Evolutionary conservation across 2,329 filamentous ascomycete genomes (phyloP), one percentile per base, ranked within the genome.

Genomic region (Phaeoacremonium minimum): DNA sequence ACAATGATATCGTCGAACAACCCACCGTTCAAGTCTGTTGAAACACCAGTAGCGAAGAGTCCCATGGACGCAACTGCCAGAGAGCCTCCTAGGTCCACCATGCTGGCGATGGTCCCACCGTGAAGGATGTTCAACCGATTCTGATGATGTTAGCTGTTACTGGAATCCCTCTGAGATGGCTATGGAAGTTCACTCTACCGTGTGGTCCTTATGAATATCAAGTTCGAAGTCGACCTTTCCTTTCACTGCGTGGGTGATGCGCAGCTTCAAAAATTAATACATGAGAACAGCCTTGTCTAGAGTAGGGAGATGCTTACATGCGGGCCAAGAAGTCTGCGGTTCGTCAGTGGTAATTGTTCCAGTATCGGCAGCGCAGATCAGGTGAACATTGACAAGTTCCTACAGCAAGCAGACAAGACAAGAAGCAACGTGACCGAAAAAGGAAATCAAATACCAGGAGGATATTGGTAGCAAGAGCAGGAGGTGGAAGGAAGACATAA

Each of bases 41-140:
- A 79, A 4, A 83, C 79, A 9, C 79, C 79, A 0, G 79, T 83
- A 14, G 71, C 67, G 47, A 75, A 83, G 2, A 78, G 61, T 0
- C 79, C 79, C 44, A 72, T 78, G 2, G 80, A 83, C 2, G 79
- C 79, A 4, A 83, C 77, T 8, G 79, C 80, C 4, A 83, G 64
- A 1, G 79, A 83, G 12, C 79, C 79, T 9, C 78, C 78, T 0
- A 83, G 63, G 43, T 83, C 80, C 18, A 83, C 81, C 63, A 90
- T 81, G 53, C 80, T 85, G 4, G 86, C 86, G 18, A 91, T 80
- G 0, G 85, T 87, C 4, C 86, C 86, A 14, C 86, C 86, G 50
- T 91, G 86, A 18, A 90, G 72, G 22, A 83, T 89, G 36, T 80
- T 75, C 0, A 91, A 67, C 2, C 86, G 80, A 53, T 91, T 91